These are phyloP conservation scores for Podosphaera xanthii DNA, from an alignment of 2,329 filamentous ascomycete species.

Conservation along the genomic window DNA sequence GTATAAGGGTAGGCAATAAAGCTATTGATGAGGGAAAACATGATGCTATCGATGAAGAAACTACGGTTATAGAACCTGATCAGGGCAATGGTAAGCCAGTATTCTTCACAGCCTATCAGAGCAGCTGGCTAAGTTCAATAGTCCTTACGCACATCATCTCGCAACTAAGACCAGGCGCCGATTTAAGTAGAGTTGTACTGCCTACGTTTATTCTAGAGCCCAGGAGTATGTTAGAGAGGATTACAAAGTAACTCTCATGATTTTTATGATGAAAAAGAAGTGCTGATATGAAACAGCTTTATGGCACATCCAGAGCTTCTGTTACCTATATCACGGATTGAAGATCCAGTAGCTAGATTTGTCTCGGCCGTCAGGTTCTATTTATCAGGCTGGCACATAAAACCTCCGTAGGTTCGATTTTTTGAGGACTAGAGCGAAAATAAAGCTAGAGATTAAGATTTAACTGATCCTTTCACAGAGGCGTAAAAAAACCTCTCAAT, in stretches of 20 bases:
- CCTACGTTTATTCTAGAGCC: constrained; percentile 97
- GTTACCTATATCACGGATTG: constrained; percentile 63
- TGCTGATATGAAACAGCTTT: constrained; percentile 37
- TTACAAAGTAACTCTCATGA: constrained; percentile 58
- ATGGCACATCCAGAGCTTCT: constrained; percentile 98
- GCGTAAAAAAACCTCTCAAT: constrained; percentile 95
- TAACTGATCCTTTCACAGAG: constrained; percentile 26
- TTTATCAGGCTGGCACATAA: constrained; percentile 95
- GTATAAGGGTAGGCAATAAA: constrained; percentile 19
- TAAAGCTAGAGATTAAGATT: too few relatives aligned
- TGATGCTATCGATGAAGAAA: constrained; percentile 40
- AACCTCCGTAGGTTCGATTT: constrained; percentile 51
- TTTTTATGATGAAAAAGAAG: background rate
- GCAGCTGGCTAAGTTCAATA: constrained; percentile 19
- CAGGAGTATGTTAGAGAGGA: constrained; percentile 91
- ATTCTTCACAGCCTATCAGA: background rate
- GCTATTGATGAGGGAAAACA: constrained; percentile 15
- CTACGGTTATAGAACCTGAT: constrained; percentile 66
- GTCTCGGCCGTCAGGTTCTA: constrained; percentile 96
- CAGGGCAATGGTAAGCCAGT: constrained; percentile 65
- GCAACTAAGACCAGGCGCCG: constrained; percentile 82
- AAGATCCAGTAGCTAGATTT: constrained; percentile 77
- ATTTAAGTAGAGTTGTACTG: constrained; percentile 79
- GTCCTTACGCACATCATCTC: constrained; percentile 95
- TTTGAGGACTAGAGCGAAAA: background rate